Conservation (phyloP, 192 early-diverging fungal genomes). For the Coemansia sp. region DNA sequence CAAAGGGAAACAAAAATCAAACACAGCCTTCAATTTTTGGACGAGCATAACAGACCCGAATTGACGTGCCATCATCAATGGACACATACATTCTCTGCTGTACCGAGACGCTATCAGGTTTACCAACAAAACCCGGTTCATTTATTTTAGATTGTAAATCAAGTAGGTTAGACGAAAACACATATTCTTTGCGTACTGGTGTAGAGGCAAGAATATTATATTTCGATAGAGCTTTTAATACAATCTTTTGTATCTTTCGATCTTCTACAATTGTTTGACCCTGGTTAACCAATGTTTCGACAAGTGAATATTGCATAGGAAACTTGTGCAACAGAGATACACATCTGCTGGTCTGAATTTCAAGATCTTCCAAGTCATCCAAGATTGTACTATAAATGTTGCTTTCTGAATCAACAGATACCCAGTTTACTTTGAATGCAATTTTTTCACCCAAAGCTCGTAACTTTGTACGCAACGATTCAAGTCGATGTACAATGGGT, state of each 20-base stretch:
- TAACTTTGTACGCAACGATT: constrained; percentile 19
- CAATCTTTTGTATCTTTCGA: constrained; percentile 31
- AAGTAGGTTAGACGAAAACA: constrained; percentile 15
- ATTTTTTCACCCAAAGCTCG: constrained; percentile 20
- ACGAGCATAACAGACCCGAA: constrained; percentile 23
- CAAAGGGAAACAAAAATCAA: too few relatives aligned
- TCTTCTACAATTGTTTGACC: constrained; percentile 32
- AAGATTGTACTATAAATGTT: constrained; percentile 32
- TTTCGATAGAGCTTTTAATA: constrained; percentile 34
- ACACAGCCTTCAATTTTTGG: constrained; percentile 12
- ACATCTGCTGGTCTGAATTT: constrained; percentile 41
- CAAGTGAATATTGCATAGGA: constrained; percentile 36
- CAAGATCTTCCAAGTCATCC: constrained; percentile 41
- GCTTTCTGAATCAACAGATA: constrained; percentile 30
- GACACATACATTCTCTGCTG: constrained; percentile 38
- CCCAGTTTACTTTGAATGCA: constrained; percentile 23
- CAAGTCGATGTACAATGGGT: constrained; percentile 34
- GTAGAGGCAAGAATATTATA: constrained; percentile 23
- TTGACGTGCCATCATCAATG: constrained; percentile 31
- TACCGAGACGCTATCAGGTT: background rate
- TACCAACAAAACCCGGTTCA: too few relatives aligned
- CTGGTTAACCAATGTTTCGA: constrained; percentile 23
- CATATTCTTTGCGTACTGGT: constrained; percentile 31
- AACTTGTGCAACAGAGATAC: constrained; percentile 48
- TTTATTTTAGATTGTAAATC: background rate